phyloP scores from a whole-genome alignment of 148 eudicot species.

The Cornus controversa region DNA sequence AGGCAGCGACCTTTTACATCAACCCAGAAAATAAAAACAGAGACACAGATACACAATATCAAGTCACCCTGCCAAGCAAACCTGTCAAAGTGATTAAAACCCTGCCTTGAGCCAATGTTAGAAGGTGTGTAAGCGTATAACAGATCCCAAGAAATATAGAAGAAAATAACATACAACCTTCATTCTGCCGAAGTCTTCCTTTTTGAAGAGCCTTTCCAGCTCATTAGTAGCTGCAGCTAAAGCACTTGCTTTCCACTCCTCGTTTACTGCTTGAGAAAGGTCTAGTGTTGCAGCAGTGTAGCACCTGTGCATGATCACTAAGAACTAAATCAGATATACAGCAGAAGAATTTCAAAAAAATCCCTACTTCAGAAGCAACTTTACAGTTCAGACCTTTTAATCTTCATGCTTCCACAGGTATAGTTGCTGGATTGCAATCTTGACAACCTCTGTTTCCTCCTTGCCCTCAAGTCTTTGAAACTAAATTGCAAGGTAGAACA shows the following conservation, averaged over 20 bases:
- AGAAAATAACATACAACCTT: slow-evolving; percentile 44
- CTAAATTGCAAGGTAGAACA: slow-evolving; percentile 70
- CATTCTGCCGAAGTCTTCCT: slow-evolving; percentile 81
- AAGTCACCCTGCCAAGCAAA: background rate
- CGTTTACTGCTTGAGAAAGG: slow-evolving; percentile 58
- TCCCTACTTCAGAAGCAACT: background rate
- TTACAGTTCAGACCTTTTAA: slow-evolving; percentile 40
- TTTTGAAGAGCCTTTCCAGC: slow-evolving; percentile 85
- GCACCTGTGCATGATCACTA: slow-evolving; percentile 39
- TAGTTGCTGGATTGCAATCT: slow-evolving; percentile 34
- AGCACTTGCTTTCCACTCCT: slow-evolving; percentile 67
- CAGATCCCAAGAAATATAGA: background rate
- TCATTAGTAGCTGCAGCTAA: slow-evolving; percentile 90
- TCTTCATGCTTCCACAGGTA: slow-evolving; percentile 29
- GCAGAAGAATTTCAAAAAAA: background rate
- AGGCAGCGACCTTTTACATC: background rate
- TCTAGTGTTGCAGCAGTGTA: slow-evolving; percentile 83
- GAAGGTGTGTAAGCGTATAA: background rate
- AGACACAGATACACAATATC: background rate
- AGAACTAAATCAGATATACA: slow-evolving; percentile 15
- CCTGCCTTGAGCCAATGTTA: background rate
- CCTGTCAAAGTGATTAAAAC: background rate
- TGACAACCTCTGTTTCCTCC: slow-evolving; percentile 61
- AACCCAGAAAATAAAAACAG: background rate
- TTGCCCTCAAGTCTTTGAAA: slow-evolving; percentile 59